phyloP scores from a whole-genome alignment of 495 filamentous ascomycete species.

The Pseudevernia furfuracea region DNA sequence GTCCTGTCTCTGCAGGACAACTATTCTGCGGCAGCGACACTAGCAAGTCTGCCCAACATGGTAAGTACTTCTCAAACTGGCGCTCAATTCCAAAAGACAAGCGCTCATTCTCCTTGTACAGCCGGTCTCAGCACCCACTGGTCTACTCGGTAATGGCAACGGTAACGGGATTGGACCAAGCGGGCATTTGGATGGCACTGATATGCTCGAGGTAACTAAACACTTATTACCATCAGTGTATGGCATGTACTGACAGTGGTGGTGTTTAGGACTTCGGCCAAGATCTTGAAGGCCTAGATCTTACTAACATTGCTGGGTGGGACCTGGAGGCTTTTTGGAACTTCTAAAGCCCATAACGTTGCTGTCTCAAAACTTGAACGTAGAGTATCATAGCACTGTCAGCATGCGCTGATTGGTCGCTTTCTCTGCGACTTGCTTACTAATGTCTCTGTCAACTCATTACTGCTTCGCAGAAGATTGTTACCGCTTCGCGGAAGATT shows the following conservation, averaged over 20 bases:
- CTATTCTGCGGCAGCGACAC: constrained; percentile 19
- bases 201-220: constrained; percentile 6
- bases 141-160: background rate
- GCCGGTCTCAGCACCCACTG: constrained; percentile 1
- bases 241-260: background rate
- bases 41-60: constrained; percentile 21
- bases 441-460: background rate
- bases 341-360: background rate
- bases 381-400: no score
- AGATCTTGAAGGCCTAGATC: constrained; percentile 7
- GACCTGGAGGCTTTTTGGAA: constrained; percentile 17
- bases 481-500: no score
- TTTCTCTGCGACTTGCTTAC: background rate
- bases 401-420: background rate
- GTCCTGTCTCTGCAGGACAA: constrained; percentile 16
- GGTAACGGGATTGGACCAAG: background rate
- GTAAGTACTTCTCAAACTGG: background rate
- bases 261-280: constrained; percentile 6
- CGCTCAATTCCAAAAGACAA: background rate
- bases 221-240: background rate
- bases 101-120: background rate
- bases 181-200: background rate
- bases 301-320: constrained; percentile 13
- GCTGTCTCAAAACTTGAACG: background rate
- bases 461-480: background rate